Conservation (phyloP, 257 asterid species). For the Penstemon eatonii region DNA sequence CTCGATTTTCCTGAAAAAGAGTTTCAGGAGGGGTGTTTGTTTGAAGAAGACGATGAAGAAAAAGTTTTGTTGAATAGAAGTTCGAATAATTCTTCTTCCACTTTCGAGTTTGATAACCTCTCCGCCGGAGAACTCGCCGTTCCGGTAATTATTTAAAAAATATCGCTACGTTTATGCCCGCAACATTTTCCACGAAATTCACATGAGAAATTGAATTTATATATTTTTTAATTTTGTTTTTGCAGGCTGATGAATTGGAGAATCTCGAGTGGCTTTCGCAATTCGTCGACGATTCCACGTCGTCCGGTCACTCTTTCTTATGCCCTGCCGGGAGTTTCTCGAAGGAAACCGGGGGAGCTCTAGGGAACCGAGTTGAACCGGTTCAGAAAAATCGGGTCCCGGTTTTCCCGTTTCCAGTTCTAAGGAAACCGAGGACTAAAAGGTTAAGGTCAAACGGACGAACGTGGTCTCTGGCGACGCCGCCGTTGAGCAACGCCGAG, state of each 20-base stretch:
- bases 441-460: slow-evolving; percentile 44
- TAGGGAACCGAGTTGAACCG: slow-evolving; percentile 35
- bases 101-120: slow-evolving; percentile 56
- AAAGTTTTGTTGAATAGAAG: slow-evolving; percentile 34
- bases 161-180: neutral
- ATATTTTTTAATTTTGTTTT: neutral
- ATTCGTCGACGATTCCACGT: slow-evolving; percentile 63
- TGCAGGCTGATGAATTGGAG: slow-evolving; percentile 76
- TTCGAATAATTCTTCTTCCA: slow-evolving; percentile 40
- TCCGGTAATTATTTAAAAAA: slow-evolving; percentile 55
- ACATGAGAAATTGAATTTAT: neutral
- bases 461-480: slow-evolving; percentile 48
- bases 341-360: slow-evolving; percentile 29
- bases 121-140: slow-evolving; percentile 64
- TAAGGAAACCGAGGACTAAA: slow-evolving; percentile 52
- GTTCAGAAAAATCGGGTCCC: slow-evolving; percentile 32
- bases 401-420: slow-evolving; percentile 41
- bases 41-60: slow-evolving; percentile 44
- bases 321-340: slow-evolving; percentile 46
- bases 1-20: slow-evolving; percentile 83
- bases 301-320: slow-evolving; percentile 48
- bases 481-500: slow-evolving; percentile 42
- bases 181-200: neutral
- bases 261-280: slow-evolving; percentile 82
- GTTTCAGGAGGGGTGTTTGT: slow-evolving; percentile 43